These are phyloP conservation scores for Kwoniella heveanensis DNA, from an alignment of 768 basidiomycete species.

Conservation along the genomic window DNA sequence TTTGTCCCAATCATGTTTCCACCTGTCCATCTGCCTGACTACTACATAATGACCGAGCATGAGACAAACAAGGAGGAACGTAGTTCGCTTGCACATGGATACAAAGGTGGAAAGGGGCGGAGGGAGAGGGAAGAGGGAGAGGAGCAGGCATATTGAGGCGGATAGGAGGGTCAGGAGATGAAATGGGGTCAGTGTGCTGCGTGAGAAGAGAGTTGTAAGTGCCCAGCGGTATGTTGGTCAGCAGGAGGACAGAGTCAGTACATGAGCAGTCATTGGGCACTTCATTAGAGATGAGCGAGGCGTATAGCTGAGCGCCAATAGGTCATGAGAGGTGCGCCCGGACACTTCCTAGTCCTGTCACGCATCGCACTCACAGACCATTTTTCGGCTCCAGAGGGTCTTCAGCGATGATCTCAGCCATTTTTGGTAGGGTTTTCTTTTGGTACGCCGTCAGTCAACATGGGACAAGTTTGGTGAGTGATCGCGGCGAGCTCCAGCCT, in stretches of 20 bases:
- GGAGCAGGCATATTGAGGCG: conserved; percentile 25
- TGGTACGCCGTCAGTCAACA: too few relatives aligned
- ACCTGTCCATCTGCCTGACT: conserved; percentile 17
- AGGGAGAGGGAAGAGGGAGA: conserved; percentile 35
- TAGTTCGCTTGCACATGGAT: conserved; percentile 30
- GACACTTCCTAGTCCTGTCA: too few relatives aligned
- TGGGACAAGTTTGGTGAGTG: too few relatives aligned
- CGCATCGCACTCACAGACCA: conserved; percentile 8
- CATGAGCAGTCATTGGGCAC: too few relatives aligned
- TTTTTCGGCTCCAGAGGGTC: conserved; percentile 23
- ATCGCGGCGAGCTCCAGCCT: too few relatives aligned
- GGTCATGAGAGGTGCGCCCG: too few relatives aligned
- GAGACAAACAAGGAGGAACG: conserved; percentile 31
- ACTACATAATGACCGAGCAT: conserved; percentile 31
- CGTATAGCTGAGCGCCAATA: too few relatives aligned
- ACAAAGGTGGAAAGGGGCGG: conserved; percentile 12
- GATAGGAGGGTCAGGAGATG: conserved; percentile 38
- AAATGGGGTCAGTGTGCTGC: conserved; percentile 38
- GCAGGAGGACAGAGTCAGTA: too few relatives aligned
- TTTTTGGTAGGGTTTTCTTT: too few relatives aligned
- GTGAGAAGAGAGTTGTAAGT: neutral
- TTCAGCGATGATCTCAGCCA: conserved; percentile 18
- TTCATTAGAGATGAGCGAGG: too few relatives aligned
- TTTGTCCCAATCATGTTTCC: conserved; percentile 13
- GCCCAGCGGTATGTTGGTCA: neutral